phyloP scores from a whole-genome alignment of 225 moss, liverwort and hornwort genomes.

The Sphagnum tenellum region DNA sequence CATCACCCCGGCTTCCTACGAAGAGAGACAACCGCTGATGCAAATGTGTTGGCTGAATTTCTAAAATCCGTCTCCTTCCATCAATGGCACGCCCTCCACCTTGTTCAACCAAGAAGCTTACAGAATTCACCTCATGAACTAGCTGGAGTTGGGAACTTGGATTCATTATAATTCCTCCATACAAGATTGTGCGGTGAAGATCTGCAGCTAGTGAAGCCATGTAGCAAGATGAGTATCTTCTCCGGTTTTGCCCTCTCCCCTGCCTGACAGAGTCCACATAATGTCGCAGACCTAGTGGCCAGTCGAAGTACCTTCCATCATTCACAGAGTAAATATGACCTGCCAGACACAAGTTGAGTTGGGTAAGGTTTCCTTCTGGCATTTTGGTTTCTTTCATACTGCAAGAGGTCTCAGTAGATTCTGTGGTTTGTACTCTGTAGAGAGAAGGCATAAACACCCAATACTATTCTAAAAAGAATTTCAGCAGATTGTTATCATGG shows the following conservation, averaged over 20 bases:
- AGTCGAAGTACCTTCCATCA: slow-evolving; percentile 94
- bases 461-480: too few relatives aligned
- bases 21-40: slow-evolving; percentile 86
- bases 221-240: slow-evolving; percentile 92
- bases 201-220: slow-evolving; percentile 92
- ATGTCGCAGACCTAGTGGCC: slow-evolving; percentile 70
- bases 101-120: slow-evolving; percentile 88
- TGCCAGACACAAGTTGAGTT: slow-evolving; percentile 8
- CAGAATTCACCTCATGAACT: slow-evolving; percentile 81
- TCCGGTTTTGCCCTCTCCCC: slow-evolving; percentile 83
- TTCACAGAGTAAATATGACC: slow-evolving; percentile 98
- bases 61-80: slow-evolving; percentile 76
- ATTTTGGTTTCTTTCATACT: too few relatives aligned
- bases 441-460: too few relatives aligned
- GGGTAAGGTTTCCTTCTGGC: too few relatives aligned
- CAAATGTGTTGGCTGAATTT: slow-evolving; percentile 56
- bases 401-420: too few relatives aligned
- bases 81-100: slow-evolving; percentile 79
- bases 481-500: too few relatives aligned
- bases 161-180: slow-evolving; percentile 94
- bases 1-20: slow-evolving; percentile 73
- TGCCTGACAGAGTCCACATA: slow-evolving; percentile 91
- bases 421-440: too few relatives aligned
- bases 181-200: slow-evolving; percentile 85
- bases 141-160: slow-evolving; percentile 84